Evolutionary conservation across 352 stramenopile species (phyloP).

Genomic region (Phytophthora boehmeriae): DNA sequence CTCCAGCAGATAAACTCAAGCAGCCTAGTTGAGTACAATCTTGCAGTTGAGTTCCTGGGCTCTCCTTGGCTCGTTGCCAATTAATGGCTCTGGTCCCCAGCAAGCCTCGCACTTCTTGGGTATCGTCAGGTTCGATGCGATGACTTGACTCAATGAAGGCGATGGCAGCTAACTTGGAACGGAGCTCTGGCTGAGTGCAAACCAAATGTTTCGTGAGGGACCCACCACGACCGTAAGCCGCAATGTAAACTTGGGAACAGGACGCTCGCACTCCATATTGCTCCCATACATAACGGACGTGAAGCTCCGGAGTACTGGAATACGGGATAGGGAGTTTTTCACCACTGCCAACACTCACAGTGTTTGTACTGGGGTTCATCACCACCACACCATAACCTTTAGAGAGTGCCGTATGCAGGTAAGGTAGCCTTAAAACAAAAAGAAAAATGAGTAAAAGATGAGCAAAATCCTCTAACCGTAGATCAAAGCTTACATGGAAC

Average conservation of each 20-base stretch:
- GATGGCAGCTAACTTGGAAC: constrained; percentile 69
- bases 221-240: constrained; percentile 75
- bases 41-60: constrained; percentile 67
- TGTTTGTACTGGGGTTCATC: constrained; percentile 83
- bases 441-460: not conserved
- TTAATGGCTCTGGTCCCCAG: constrained; percentile 81
- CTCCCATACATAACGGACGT: constrained; percentile 86
- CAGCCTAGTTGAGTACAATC: constrained; percentile 77
- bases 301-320: constrained; percentile 77
- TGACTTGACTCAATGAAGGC: constrained; percentile 88
- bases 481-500: constrained; percentile 59
- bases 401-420: constrained; percentile 77
- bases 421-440: constrained; percentile 51
- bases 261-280: constrained; percentile 72
- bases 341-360: constrained; percentile 65
- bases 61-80: constrained; percentile 79
- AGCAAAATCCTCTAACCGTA: not conserved
- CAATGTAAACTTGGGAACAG: constrained; percentile 82
- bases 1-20: constrained; percentile 75
- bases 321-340: constrained; percentile 76
- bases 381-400: constrained; percentile 86
- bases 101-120: constrained; percentile 65
- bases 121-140: constrained; percentile 66
- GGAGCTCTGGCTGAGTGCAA: constrained; percentile 66
- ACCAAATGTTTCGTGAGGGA: constrained; percentile 79